Evolutionary conservation across 495 filamentous ascomycete species (phyloP).

Genomic region (Arthonia radiata): DNA sequence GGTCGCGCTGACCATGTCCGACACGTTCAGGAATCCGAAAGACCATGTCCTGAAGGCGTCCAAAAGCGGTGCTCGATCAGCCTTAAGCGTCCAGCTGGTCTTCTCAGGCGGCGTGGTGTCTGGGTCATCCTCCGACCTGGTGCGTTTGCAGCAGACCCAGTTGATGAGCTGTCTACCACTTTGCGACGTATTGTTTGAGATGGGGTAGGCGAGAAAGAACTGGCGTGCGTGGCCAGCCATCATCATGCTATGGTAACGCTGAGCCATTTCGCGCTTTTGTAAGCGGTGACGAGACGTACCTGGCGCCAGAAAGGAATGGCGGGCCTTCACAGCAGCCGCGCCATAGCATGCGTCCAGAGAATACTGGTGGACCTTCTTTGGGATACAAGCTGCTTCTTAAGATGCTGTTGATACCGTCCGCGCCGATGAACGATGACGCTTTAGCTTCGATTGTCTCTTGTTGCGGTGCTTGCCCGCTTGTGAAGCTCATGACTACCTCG

Average conservation of each 20-base stretch:
- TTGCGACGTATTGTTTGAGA: slow-evolving; percentile 7
- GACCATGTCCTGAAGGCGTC: slow-evolving; percentile 1
- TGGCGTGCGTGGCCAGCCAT: slow-evolving; percentile 14
- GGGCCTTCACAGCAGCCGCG: slow-evolving; percentile 2
- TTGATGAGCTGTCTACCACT: slow-evolving; percentile 10
- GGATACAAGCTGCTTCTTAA: slow-evolving; percentile 2
- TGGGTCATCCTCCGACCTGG: slow-evolving; percentile 10
- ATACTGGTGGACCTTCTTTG: slow-evolving; percentile 3
- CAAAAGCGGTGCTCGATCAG: background rate
- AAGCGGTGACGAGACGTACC: too few relatives aligned
- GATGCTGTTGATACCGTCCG: slow-evolving; percentile 3
- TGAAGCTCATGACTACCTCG: slow-evolving; percentile 1
- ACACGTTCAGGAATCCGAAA: slow-evolving; percentile 1
- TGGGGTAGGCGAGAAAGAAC: slow-evolving; percentile 14
- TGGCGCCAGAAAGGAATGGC: too few relatives aligned
- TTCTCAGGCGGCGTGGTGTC: slow-evolving; percentile 10
- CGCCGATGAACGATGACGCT: slow-evolving; percentile 1
- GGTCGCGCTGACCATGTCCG: slow-evolving; percentile 2
- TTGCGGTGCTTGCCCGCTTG: background rate
- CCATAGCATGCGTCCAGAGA: slow-evolving; percentile 4
- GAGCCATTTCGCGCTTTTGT: too few relatives aligned
- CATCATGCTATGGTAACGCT: too few relatives aligned
- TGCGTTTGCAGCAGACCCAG: slow-evolving; percentile 12
- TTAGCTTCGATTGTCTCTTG: background rate
- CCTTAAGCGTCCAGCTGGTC: slow-evolving; percentile 5